phyloP scores from a whole-genome alignment of 2,329 filamentous ascomycete species.

The Chrysosporium keratinophilum region DNA sequence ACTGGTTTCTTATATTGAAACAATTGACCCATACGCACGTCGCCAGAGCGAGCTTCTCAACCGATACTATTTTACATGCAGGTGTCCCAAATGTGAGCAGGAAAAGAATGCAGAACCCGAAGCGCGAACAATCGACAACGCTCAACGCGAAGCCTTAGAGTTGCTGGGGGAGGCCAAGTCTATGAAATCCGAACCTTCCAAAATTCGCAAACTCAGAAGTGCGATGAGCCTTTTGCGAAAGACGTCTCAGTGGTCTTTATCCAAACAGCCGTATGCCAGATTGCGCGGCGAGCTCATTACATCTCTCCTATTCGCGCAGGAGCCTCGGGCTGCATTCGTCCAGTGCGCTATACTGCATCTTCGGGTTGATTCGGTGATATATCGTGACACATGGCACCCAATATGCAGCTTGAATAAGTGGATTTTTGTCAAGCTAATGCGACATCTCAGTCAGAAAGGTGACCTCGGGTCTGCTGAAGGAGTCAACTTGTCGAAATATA shows the following conservation, averaged over 20 bases:
- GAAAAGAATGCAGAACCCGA: slow-evolving; percentile 13
- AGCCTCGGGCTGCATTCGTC: slow-evolving; percentile 41
- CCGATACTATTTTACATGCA: slow-evolving; percentile 51
- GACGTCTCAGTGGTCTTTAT: slow-evolving; percentile 37
- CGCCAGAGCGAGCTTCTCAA: slow-evolving; percentile 44
- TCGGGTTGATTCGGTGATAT: slow-evolving; percentile 43
- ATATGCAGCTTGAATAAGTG: slow-evolving; percentile 43
- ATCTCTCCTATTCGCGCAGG: slow-evolving; percentile 34
- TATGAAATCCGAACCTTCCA: slow-evolving; percentile 19
- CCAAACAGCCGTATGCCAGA: slow-evolving; percentile 46
- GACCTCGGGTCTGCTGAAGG: slow-evolving; percentile 22
- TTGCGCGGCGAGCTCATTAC: slow-evolving; percentile 46
- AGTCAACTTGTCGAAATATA: slow-evolving; percentile 18
- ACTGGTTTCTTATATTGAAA: slow-evolving; percentile 53
- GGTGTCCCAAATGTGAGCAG: slow-evolving; percentile 42
- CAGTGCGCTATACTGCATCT: slow-evolving; percentile 45
- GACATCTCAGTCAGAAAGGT: slow-evolving; percentile 16
- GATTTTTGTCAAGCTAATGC: slow-evolving; percentile 23
- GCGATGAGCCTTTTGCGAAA: slow-evolving; percentile 34
- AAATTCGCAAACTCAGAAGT: slow-evolving; percentile 28
- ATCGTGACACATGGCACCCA: slow-evolving; percentile 42
- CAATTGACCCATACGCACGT: slow-evolving; percentile 41
- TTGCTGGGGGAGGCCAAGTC: slow-evolving; percentile 21
- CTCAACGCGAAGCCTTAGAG: slow-evolving; percentile 20
- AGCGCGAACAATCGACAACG: slow-evolving; percentile 13